Base-by-base conservation (phyloP, 2,329 filamentous ascomycete genomes). In the Anthostomella pinea region DNA sequence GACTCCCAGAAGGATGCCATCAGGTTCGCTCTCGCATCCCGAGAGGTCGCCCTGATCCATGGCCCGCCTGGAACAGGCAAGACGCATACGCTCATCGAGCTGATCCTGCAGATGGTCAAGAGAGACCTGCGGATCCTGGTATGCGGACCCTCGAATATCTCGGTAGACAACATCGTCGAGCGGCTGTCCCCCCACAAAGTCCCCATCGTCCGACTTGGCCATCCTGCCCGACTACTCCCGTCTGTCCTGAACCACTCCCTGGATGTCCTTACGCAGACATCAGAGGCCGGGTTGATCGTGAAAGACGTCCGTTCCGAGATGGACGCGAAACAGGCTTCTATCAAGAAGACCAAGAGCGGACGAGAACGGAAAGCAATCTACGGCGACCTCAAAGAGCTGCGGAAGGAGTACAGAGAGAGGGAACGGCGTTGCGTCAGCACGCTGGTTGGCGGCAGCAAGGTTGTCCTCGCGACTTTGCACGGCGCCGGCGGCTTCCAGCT, bases 151-250 rank as follows among this genome's bases (percentile, higher is more conserved):
- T 95, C 88, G 19, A 98, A 98, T 59, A 90, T 98, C 51, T 93
- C 88, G 1, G 93, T 98, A 1, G 93, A 98, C 73, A 98, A 98
- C 57, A 95, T 98, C 39, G 90, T 96, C 7, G 93, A 98, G 64
- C 81, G 93, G 6, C 75, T 97, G 2, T 80, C 89, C 2, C 81
- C 86, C 0, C 85, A 90, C 61, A 89, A 88, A 54, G 73, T 96
- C 1, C 84, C 88, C 0, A 88, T 97, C 53, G 77, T 97, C 22
- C 84, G 93, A 2, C 77, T 98, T 1, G 93, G 93, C 1, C 93
- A 98, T 62, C 93, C 93, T 0, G 93, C 93, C 1, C 82, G 93
- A 14, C 73, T 98, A 17, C 72, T 98, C 0, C 90, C 90, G 0
- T 88, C 87, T 0, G 89, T 98, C 0, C 63, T 97, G 21, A 83